Base-by-base conservation (phyloP, 495 filamentous ascomycete species). In the Daldinia childiae region DNA sequence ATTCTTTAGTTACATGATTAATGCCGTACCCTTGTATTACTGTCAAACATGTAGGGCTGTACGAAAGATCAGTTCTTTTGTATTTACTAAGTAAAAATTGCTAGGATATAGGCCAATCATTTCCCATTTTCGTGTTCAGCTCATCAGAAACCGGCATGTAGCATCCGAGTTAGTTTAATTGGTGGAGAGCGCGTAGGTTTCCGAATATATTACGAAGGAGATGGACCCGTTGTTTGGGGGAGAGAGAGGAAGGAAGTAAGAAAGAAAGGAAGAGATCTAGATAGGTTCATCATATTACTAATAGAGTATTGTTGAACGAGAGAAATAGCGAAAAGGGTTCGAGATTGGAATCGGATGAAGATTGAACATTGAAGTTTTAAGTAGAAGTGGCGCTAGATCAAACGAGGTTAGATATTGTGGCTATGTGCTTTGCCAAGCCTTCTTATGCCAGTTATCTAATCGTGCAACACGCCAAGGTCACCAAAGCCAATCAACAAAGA, bases 401-500 rank as follows among this genome's bases (percentile, higher is more conserved):
- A 48, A 48, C 21, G 3, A 0, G 9, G 43, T 24, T 48, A 48
- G 43, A 48, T 9, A 24, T 48, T 24, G 17, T 48, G 43, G 43
- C 43, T 48, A 24, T 48, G 39, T 14, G 3, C 34, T 12, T 3
- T 36, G 34, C 34, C 5, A 17, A 17, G 39, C 39, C 39, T 17
- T 4, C 4, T 1, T 17, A 17, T 17, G n/a, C n/a, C 6, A 17
- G 15, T 41, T 48, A 48, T 17, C 6, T 48, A 48, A 48, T 48
- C 43, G 11, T 9, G 7, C 43, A 48, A 19, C 50, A 11, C 26
- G 24, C 50, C 19, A 19, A 52, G 19, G 24, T 54, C 26, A 0
- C 38, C 58, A 50, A 56, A 58, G 58, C 58, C 58, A 68, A 50
- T 55, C 26, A 34, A 45, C n/a, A 1, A 12, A 32, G 19, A 12